phyloP scores from a whole-genome alignment of 306 rosid genomes.

The Begonia loranthoides region DNA sequence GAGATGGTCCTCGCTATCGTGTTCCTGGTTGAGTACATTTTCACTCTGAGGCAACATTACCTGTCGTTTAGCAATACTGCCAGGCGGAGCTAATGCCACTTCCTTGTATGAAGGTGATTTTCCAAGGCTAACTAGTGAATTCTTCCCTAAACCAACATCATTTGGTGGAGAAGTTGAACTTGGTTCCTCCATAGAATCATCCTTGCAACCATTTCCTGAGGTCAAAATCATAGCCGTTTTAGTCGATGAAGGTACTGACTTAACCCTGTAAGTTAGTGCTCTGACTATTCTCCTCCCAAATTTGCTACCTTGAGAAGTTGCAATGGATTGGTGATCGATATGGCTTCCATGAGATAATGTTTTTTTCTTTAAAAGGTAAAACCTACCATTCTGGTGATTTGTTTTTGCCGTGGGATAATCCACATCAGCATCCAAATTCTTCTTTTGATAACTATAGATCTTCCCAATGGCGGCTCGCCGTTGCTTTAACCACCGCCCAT shows the following conservation, averaged over 20 bases:
- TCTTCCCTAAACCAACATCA: slow-evolving; percentile 43
- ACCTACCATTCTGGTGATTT: slow-evolving; percentile 41
- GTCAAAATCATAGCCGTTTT: slow-evolving; percentile 28
- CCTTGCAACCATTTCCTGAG: slow-evolving; percentile 25
- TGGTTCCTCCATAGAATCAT: slow-evolving; percentile 28
- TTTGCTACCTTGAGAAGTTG: slow-evolving; percentile 58
- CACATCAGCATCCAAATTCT: slow-evolving; percentile 39
- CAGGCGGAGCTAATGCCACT: slow-evolving; percentile 98
- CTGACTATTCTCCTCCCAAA: slow-evolving; percentile 70
- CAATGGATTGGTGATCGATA: slow-evolving; percentile 43
- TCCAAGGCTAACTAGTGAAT: slow-evolving; percentile 56
- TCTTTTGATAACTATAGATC: slow-evolving; percentile 68
- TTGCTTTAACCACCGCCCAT: slow-evolving; percentile 67
- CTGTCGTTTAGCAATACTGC: slow-evolving; percentile 63
- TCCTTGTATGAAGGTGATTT: slow-evolving; percentile 98
- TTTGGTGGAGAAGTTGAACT: slow-evolving; percentile 22
- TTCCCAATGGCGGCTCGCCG: slow-evolving; percentile 71
- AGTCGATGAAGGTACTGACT: slow-evolving; percentile 47
- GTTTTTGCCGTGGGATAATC: slow-evolving; percentile 37
- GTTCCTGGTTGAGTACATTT: slow-evolving; percentile 23
- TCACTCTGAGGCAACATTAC: slow-evolving; percentile 42
- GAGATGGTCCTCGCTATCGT: slow-evolving; percentile 17
- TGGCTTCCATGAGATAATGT: slow-evolving; percentile 53
- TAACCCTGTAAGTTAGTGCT: slow-evolving; percentile 76
- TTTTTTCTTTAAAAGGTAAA: slow-evolving; percentile 65